Base-by-base conservation (phyloP, 345 rosid species). In the Rhodamnia argentea region DNA sequence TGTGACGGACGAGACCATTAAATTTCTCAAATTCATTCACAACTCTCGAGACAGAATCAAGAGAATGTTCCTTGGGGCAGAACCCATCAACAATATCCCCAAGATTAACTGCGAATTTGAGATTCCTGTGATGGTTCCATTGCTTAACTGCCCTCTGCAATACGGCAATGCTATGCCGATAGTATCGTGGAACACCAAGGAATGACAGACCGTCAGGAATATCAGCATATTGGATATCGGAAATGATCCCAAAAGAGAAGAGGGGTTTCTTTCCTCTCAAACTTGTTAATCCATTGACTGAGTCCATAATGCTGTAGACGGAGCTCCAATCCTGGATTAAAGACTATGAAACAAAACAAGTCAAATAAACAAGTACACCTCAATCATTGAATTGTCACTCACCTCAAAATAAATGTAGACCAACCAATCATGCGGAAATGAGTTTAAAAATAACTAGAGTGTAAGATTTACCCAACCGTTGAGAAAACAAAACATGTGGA, bases 201-300 rank as follows among this genome's bases (percentile, higher is more conserved):
- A 94, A 96, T 12, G 99, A 96, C 52, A 82, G 87, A 3, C 99
- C 99, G 44, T 97, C 99, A 18, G 96, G 95, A 89, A 97, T 93
- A 89, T 97, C 99, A 14, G 98, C 99, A 84, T 96, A 94, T 83
- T 96, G 99, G 60, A 97, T 96, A 89, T 96, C 99, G 37, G 98
- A 90, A 52, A 97, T 95, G 62, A 95, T 95, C 56, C 99, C 99
- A 52, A 96, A 96, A 18, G 98, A 97, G 89, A 97, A 97, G 78
- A 94, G 93, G 47, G 98, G 99, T 84, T 87, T 87, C 82, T 85
- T 89, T 86, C 88, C 92, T 83, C 82, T 92, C 84, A 83, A 27
- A 15, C 87, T 88, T 62, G 86, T 55, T 83, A 86, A 87, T 55
- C 85, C 89, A 12, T 87, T 92, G 86, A 88, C 89, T 23, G 94